phyloP scores from a whole-genome alignment of 768 basidiomycete species.

The Lactifluus hygrophoroides region DNA sequence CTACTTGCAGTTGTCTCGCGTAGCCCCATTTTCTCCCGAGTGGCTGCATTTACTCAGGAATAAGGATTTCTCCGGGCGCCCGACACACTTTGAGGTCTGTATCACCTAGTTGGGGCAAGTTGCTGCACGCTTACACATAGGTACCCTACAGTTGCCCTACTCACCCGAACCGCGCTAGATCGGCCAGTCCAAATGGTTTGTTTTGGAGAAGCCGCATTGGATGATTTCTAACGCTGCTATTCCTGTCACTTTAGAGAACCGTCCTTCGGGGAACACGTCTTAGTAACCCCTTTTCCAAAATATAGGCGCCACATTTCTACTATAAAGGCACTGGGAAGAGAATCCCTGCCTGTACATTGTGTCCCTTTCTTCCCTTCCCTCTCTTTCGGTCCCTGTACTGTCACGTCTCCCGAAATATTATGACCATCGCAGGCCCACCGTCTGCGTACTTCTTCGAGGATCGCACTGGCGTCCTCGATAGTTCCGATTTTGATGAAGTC shows the following conservation, averaged over 20 bases:
- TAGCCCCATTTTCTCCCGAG: background rate
- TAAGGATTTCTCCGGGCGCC: background rate
- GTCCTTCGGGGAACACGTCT: constrained; percentile 2
- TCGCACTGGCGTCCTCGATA: constrained; percentile 45
- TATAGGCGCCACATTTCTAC: background rate
- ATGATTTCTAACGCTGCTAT: background rate
- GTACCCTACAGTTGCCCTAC: background rate
- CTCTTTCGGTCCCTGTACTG: background rate
- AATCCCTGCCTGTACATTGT: background rate
- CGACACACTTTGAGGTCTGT: background rate
- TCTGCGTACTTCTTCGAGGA: constrained; percentile 54
- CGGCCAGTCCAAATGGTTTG: background rate
- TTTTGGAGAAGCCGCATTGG: constrained; percentile 9
- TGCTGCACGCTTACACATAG: constrained; percentile 4
- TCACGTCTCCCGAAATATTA: background rate
- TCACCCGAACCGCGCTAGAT: constrained; percentile 14
- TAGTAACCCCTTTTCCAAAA: background rate
- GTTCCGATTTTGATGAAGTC: constrained; percentile 67
- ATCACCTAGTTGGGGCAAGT: background rate
- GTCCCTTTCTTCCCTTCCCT: background rate
- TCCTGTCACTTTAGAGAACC: constrained; percentile 7
- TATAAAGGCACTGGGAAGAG: constrained; percentile 9
- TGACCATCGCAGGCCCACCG: constrained; percentile 20
- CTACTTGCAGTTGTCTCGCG: background rate
- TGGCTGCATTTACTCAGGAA: background rate